Evolutionary conservation across 768 basidiomycete genomes (phyloP), one percentile per base, ranked within the genome.

Genomic region (Suillus hirtellus): DNA sequence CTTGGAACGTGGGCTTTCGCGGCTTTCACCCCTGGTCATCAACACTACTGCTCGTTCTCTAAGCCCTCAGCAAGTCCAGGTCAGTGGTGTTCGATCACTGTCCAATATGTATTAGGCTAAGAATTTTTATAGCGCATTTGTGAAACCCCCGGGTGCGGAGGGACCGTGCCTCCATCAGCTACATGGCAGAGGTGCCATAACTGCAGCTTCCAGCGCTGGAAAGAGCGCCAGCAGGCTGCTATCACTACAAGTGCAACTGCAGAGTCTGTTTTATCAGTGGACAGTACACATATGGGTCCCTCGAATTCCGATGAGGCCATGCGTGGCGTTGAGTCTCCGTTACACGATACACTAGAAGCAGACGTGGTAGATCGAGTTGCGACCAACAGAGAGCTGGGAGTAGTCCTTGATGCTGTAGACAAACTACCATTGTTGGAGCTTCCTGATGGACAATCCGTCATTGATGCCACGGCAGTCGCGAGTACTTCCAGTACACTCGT

Each of bases 161-260:
- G 66, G 15, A 9, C n/a, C 2, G 52, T 71, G 27, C 34, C 63
- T 0, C n/a, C 59, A 4, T 61, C 61, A 1, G 60, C 62, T 2
- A 27, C 44, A n/a, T 63, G 66, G 58, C 54, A 67, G n/a, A 65
- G 65, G 10, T 73, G 72, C 34, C 55, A 66, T 27, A 60, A 61
- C 17, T 75, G 72, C 50, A 62, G 60, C 53, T 21, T 69, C 21
- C 27, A 35, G 7, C 62, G 60, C 21, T 75, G 73, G 72, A 71
- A 67, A 10, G 65, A 59, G 31, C 64, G 60, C 7, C 65, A 19
- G 35, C 37, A 40, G 38, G 43, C 59, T 8, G 40, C 58, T 4
- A 19, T 55, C 24, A 38, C 60, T 21, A 21, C 42, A n/a, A 34
- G 34, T 35, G 59, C 54, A 24, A 34, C 34, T 24, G n/a, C 19